Evolutionary conservation across 2,329 filamentous ascomycete genomes (phyloP).

Genomic region (Diaporthe helianthi): DNA sequence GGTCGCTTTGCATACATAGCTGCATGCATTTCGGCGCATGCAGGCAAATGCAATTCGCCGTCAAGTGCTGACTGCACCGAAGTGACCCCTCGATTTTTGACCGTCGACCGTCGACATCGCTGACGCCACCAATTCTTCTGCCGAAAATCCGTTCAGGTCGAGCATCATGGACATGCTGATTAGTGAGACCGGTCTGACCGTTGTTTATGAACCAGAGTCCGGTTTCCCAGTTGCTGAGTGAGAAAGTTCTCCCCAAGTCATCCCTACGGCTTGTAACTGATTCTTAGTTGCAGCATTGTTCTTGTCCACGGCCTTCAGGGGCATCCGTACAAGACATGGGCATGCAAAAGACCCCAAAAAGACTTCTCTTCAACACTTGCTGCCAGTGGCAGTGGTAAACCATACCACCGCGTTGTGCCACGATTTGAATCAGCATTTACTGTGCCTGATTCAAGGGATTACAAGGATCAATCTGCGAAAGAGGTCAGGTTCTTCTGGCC

Average conservation of each 20-base stretch:
- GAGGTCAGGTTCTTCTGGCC: not conserved
- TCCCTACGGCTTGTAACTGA: not conserved
- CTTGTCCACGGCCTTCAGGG: not conserved
- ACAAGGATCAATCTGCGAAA: not conserved
- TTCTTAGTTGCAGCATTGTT: not conserved
- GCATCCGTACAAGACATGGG: conserved; percentile 4
- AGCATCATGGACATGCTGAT: not conserved
- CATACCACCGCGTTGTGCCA: not conserved
- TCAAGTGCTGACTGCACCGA: too few species aligned
- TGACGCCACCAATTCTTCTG: not conserved
- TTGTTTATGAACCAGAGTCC: not conserved
- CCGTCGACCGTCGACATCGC: not conserved
- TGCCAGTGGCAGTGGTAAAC: not conserved
- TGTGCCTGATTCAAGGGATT: not conserved
- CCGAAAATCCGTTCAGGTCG: too few species aligned
- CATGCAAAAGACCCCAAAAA: not conserved
- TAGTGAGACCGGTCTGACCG: not conserved
- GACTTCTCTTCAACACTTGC: not conserved
- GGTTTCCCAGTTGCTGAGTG: not conserved
- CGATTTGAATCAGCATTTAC: not conserved
- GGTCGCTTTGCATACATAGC: not conserved
- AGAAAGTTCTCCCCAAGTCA: not conserved
- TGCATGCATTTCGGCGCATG: not conserved
- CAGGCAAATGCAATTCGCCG: too few species aligned
- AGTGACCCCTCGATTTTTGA: not conserved